These are phyloP conservation scores for Pichia sp. DNA, from an alignment of 1,139 yeast species.

Conservation along the genomic window DNA sequence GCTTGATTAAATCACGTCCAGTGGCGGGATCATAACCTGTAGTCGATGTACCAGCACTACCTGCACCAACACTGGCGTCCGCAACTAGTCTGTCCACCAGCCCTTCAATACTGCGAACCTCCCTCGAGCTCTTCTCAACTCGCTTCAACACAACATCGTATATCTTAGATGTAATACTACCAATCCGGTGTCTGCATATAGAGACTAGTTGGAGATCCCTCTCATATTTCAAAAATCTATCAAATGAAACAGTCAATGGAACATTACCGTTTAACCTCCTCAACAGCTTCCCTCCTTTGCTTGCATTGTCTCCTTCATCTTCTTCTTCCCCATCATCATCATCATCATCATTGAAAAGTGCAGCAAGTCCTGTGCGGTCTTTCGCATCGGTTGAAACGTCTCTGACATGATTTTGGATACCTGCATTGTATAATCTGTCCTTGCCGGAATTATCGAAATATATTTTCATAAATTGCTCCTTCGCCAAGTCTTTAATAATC, in stretches of 20 bases:
- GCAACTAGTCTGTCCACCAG: slow-evolving; percentile 26
- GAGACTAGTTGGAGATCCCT: slow-evolving; percentile 61
- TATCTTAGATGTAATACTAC: slow-evolving; percentile 60
- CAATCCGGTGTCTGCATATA: slow-evolving; percentile 65
- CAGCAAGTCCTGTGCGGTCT: neutral
- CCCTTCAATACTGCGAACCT: slow-evolving; percentile 29
- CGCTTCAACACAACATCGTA: slow-evolving; percentile 55
- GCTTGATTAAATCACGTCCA: slow-evolving; percentile 19
- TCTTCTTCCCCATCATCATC: slow-evolving; percentile 18
- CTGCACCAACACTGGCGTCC: slow-evolving; percentile 20
- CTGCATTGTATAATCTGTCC: slow-evolving; percentile 16
- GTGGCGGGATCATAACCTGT: slow-evolving; percentile 30
- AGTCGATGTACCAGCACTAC: slow-evolving; percentile 22
- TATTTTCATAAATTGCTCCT: slow-evolving; percentile 26
- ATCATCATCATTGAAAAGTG: slow-evolving; percentile 20
- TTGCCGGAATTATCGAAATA: slow-evolving; percentile 26
- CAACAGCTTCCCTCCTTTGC: slow-evolving; percentile 8
- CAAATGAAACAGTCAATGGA: slow-evolving; percentile 59
- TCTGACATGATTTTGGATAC: slow-evolving; percentile 1
- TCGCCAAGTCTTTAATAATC: slow-evolving; percentile 63
- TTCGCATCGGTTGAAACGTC: slow-evolving; percentile 6
- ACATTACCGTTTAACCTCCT: slow-evolving; percentile 41
- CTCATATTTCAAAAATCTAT: slow-evolving; percentile 61
- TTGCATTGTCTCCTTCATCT: neutral
- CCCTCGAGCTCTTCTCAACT: slow-evolving; percentile 56